phyloP scores from a whole-genome alignment of 352 stramenopile genomes.

The Phytophthora agathidicida region DNA sequence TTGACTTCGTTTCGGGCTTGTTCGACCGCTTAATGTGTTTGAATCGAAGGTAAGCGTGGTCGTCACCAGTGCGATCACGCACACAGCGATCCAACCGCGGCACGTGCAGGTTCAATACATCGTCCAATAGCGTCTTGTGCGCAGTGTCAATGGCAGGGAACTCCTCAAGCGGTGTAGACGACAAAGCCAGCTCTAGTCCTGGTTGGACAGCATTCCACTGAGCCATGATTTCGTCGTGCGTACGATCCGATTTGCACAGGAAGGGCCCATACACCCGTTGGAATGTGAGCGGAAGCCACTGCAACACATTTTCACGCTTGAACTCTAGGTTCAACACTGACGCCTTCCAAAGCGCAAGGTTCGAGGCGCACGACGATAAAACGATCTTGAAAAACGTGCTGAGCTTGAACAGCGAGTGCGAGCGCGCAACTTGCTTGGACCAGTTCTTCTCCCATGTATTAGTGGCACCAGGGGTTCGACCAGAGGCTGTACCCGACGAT shows the following conservation, averaged over 20 bases:
- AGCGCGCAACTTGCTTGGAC: slow-evolving; percentile 75
- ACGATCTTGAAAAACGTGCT: slow-evolving; percentile 79
- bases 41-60: slow-evolving; percentile 86
- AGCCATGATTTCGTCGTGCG: slow-evolving; percentile 72
- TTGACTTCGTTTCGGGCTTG: slow-evolving; percentile 8
- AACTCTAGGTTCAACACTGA: slow-evolving; percentile 66
- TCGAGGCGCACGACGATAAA: slow-evolving; percentile 60
- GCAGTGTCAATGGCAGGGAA: slow-evolving; percentile 60
- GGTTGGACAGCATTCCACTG: slow-evolving; percentile 80
- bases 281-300: slow-evolving; percentile 81
- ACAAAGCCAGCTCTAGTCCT: slow-evolving; percentile 73
- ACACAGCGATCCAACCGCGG: slow-evolving; percentile 81
- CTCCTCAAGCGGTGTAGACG: slow-evolving; percentile 56
- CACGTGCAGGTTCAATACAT: slow-evolving; percentile 81
- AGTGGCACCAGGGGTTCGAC: slow-evolving; percentile 9
- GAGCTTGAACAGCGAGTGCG: slow-evolving; percentile 73
- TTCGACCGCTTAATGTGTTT: slow-evolving; percentile 61
- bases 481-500: slow-evolving; percentile 1
- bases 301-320: slow-evolving; percentile 71
- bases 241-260: slow-evolving; percentile 79
- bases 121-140: slow-evolving; percentile 80
- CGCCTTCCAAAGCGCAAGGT: slow-evolving; percentile 78
- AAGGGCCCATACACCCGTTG: slow-evolving; percentile 72
- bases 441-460: slow-evolving; percentile 78
- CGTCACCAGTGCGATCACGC: slow-evolving; percentile 76